Conservation (phyloP, 1,139 yeast species). For the Debaryomyces psychrophilus region DNA sequence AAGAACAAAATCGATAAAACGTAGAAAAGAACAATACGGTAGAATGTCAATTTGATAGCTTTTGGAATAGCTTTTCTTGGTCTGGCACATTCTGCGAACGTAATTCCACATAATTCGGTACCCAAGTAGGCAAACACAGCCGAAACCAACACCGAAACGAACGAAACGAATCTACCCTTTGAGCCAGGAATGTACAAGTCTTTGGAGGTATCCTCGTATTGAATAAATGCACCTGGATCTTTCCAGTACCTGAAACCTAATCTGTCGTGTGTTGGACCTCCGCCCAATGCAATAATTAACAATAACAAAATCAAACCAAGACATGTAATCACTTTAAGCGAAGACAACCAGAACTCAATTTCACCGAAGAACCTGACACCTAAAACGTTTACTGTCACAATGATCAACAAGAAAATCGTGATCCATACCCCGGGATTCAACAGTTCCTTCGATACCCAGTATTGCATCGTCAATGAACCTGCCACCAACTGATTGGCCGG, state of each 20-base stretch:
- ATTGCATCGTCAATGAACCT: conserved; percentile 61
- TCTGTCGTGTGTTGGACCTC: conserved; percentile 62
- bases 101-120: conserved; percentile 68
- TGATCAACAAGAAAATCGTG: conserved; percentile 51
- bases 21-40: conserved; percentile 75
- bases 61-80: conserved; percentile 77
- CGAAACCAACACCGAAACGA: conserved; percentile 66
- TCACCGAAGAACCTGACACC: conserved; percentile 69
- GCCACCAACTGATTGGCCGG: conserved; percentile 68
- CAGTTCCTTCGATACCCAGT: conserved; percentile 53
- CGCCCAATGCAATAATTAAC: conserved; percentile 56
- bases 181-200: conserved; percentile 13
- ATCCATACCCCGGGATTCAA: conserved; percentile 66
- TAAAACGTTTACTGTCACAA: conserved; percentile 56
- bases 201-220: conserved; percentile 33
- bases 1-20: conserved; percentile 64
- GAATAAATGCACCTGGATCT: conserved; percentile 62
- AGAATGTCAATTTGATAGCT: conserved; percentile 75
- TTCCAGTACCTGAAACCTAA: conserved; percentile 70
- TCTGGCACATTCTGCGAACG: conserved; percentile 76
- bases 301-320: conserved; percentile 54
- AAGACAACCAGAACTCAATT: conserved; percentile 67
- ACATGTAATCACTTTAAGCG: conserved; percentile 61
- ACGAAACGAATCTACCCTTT: conserved; percentile 58
- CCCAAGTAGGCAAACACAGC: conserved; percentile 81